These are phyloP conservation scores for Favolaschia claudopus DNA, from an alignment of 768 basidiomycete genomes.

Conservation along the genomic window DNA sequence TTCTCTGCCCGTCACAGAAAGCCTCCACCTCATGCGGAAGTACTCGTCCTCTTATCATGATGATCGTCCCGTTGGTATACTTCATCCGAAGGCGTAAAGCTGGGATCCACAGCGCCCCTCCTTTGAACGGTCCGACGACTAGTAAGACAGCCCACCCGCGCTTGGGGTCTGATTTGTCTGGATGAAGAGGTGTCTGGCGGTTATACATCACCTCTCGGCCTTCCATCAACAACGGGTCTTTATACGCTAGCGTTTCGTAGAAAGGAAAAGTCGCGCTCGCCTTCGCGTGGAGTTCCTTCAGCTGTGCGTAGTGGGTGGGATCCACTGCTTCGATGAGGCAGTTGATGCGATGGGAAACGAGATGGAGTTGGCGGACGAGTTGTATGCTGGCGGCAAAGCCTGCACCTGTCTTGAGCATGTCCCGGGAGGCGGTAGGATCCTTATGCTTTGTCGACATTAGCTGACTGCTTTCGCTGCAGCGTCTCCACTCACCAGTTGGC, in stretches of 20 bases:
- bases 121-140: not conserved
- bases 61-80: slow-evolving; percentile 18
- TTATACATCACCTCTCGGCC: slow-evolving; percentile 6
- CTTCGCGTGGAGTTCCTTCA: not conserved
- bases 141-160: slow-evolving; percentile 3
- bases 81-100: slow-evolving; percentile 14
- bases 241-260: not conserved
- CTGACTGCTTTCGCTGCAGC: not conserved
- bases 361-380: not conserved
- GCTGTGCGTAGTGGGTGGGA: not conserved
- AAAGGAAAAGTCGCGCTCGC: not conserved
- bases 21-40: slow-evolving; percentile 27
- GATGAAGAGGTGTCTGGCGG: not conserved
- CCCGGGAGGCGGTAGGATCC: not conserved
- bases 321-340: not conserved
- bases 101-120: slow-evolving; percentile 17
- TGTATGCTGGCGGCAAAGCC: not conserved
- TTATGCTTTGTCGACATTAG: not conserved
- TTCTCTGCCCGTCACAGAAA: slow-evolving; percentile 25
- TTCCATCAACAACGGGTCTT: not conserved
- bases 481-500: not conserved
- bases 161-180: slow-evolving; percentile 1
- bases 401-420: not conserved
- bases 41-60: slow-evolving; percentile 23
- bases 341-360: not conserved